phyloP scores from a whole-genome alignment of 257 asterid species.

The Linderniella brevidens region DNA sequence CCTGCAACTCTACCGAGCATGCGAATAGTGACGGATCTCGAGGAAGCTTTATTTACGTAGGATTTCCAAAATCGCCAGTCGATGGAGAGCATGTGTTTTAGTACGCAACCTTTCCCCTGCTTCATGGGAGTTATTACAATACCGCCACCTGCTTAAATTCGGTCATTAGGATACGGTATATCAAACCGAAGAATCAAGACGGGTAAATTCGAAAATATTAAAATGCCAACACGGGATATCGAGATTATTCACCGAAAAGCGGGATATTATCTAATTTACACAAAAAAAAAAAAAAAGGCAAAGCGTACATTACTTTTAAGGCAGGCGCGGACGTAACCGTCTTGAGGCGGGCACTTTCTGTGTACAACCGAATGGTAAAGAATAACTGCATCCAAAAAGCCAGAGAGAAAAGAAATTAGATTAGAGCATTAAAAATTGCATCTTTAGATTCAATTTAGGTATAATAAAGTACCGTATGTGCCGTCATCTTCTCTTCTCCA shows the following conservation, averaged over 20 bases:
- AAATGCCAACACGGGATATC: too few species aligned
- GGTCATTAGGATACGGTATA: too few species aligned
- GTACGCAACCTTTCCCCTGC: constrained; percentile 53
- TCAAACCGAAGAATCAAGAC: too few species aligned
- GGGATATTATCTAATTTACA: background rate
- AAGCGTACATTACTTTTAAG: constrained; percentile 83
- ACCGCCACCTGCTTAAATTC: constrained; percentile 57
- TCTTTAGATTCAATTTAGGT: background rate
- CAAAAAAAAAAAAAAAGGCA: too few species aligned
- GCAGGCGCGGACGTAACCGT: constrained; percentile 66
- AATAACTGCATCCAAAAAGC: constrained; percentile 38
- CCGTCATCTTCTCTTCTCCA: constrained; percentile 99
- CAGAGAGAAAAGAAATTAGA: constrained; percentile 5
- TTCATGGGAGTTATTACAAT: constrained; percentile 55
- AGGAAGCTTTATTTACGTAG: constrained; percentile 35
- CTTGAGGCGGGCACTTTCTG: constrained; percentile 56
- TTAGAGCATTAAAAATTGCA: background rate
- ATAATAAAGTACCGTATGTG: constrained; percentile 47
- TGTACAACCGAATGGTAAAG: constrained; percentile 81
- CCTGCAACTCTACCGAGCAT: constrained; percentile 83
- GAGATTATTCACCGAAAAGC: too few species aligned
- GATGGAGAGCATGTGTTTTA: constrained; percentile 74
- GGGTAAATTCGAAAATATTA: too few species aligned
- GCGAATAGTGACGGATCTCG: constrained; percentile 62
- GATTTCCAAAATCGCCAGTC: constrained; percentile 87